Evolutionary conservation across 1,284 basidiomycete species (phyloP), one percentile per base, ranked within the genome.

Genomic region (Fomitopsis pinicola): DNA sequence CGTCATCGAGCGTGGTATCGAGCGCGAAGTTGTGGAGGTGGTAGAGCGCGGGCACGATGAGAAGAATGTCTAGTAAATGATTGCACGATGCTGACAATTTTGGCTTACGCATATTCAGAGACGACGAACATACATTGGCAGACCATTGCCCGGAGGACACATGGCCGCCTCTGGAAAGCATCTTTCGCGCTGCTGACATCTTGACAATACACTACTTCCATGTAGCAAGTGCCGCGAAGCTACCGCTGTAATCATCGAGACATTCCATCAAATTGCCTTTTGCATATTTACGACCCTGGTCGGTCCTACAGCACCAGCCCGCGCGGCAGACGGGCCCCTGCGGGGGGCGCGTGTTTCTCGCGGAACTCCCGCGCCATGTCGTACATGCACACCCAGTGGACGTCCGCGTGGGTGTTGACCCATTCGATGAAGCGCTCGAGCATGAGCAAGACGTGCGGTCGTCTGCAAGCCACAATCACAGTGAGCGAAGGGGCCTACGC

Each of bases 401-500:
- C 83, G 58, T 85, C 82, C 33, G 85, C 82, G 70, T 91, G 88
- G 2, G 80, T 83, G 69, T 91, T 91, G 58, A 92, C 79, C 87
- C 88, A 91, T 67, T 89, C 84, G 66, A 93, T 91, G 71, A 92
- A 89, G 52, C 87, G 81, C 71, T 92, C 88, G 63, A 92, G 82
- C 86, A 91, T 91, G 58, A 90, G 77, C 8, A 91, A 75, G n/a
- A 91, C 87, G 72, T 82, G 78, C 26, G 80, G 79, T 10, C 81
- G 77, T 7, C 76, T 79, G 55, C 63, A 54, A 8, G 9, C 12
- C 38, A 40, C 12, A 10, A 12, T 15, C 8, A 40, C 38, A 40
- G 38, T 40, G 12, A 40, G 12, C 14, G 3, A 10, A 12, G 12
- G 14, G 35, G 35, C 35, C 1, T 12, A 36, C 35, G 35, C 9